Conservation (phyloP, 257 asterid genomes). For the Capsicum baccatum region DNA sequence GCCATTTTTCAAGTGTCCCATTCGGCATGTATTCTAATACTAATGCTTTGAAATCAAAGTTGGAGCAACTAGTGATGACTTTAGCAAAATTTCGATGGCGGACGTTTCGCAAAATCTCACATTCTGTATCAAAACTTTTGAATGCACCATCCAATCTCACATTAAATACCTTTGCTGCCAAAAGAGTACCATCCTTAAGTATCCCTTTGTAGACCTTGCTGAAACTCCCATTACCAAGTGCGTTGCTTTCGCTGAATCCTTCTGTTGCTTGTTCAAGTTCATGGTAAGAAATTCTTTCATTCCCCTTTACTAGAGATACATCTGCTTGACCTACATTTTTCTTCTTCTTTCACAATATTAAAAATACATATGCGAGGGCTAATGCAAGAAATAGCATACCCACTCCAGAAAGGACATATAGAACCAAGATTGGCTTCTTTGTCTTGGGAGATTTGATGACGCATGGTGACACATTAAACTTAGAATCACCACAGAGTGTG, state of each 20-base stretch:
- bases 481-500: conserved; percentile 7
- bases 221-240: background rate
- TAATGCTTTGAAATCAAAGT: background rate
- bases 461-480: background rate
- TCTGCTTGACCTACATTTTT: background rate
- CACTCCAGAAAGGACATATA: background rate
- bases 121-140: conserved; percentile 18
- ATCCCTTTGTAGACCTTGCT: background rate
- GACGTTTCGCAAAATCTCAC: background rate
- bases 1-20: background rate
- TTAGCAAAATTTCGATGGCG: background rate
- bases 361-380: background rate
- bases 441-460: background rate
- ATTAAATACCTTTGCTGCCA: conserved; percentile 13
- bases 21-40: background rate
- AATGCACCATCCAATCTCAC: background rate
- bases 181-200: background rate
- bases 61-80: conserved; percentile 7
- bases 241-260: background rate
- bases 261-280: background rate
- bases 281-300: conserved; percentile 1
- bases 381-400: background rate
- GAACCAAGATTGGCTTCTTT: background rate
- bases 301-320: background rate
- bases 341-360: background rate